Percentiles rank a stretch among this genome's conserved stretches.
Evolutionary conservation across 805 yeast species (phyloP).

Genomic region (Metschnikowia drakensbergensis): DNA sequence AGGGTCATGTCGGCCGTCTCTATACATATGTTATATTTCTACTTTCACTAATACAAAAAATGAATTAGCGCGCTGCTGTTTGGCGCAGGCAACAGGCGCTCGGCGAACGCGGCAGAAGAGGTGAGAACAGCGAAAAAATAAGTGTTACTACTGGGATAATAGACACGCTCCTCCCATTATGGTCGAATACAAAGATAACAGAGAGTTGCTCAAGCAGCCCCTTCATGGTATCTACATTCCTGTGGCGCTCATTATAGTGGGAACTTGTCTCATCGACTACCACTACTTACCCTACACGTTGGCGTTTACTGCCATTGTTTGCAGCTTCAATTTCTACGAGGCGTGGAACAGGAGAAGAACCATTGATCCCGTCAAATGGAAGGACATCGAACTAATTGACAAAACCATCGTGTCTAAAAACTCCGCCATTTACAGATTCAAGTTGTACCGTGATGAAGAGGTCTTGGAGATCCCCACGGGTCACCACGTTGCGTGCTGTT

Average conservation of each 20-base stretch:
- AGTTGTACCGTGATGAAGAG: constrained; percentile 57
- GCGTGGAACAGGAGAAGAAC: constrained; percentile 43
- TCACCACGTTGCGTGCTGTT: constrained; percentile 64
- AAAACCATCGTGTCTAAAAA: constrained; percentile 70
- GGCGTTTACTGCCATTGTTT: constrained; percentile 32
- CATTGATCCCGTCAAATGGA: constrained; percentile 52
- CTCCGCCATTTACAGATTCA: constrained; percentile 71
- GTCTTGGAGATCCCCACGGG: constrained; percentile 68
- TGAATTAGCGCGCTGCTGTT: not conserved
- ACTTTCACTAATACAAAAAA: constrained; percentile 4
- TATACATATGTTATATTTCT: constrained; percentile 5
- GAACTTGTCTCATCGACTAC: constrained; percentile 52
- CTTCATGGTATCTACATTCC: constrained; percentile 78
- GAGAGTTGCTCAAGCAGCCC: constrained; percentile 62
- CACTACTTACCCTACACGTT: constrained; percentile 46
- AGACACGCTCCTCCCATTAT: constrained; percentile 4
- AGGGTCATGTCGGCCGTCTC: not conserved
- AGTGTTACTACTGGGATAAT: not conserved
- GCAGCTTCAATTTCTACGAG: constrained; percentile 35
- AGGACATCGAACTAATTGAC: constrained; percentile 64
- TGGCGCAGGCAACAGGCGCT: not conserved
- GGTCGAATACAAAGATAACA: constrained; percentile 31
- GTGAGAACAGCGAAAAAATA: constrained; percentile 4
- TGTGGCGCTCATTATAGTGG: constrained; percentile 53
- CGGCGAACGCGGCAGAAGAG: constrained; percentile 1